Base-by-base conservation (phyloP, 345 rosid genomes). In the Gossypium anomalum region DNA sequence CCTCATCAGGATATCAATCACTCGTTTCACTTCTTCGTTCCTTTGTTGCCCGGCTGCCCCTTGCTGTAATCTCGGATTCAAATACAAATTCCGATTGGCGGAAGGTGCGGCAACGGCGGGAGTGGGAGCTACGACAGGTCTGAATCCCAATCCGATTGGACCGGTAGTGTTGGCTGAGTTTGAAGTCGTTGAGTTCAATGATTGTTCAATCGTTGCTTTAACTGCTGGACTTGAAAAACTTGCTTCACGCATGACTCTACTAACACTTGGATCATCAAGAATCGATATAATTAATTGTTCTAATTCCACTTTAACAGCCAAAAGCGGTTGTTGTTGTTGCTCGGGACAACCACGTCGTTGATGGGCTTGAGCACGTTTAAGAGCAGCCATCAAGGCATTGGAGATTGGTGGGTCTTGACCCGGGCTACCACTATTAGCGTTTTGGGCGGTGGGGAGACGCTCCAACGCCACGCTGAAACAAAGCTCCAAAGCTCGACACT, bases 381-480 rank as follows among this genome's bases (percentile, higher is more conserved):
- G 83, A 27, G 99, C 99, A 0, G 99, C 99, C 98, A 92, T 95
- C 47, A 95, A 80, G 38, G 99, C 99, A 81, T 95, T 95, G 29
- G 99, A 95, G 66, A 95, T 90, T 0, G 97, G 94, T 0, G 99
- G 98, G 76, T 95, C 98, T 27, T 78, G 78, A 0, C 84, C 89
- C 0, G 88, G 80, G 9, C 83, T 79, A 22, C 57, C 4, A 23
- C 71, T 47, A 23, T 23, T 48, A 17, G 78, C 64, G 44, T 80
- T 85, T 68, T 86, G 87, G 0, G 90, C 81, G 3, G 97, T 85
- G 23, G 99, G 98, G 16, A 95, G 89, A 15, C 98, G 89, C 56
- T 95, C 99, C 67, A 95, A 86, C 3, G 99, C 99, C n/a, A 95
- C 99, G 83, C 93, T 91, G 86, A 95, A 95, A 77, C 99, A 95